Conservation (phyloP, 1,284 basidiomycete species). For the Papiliotrema flavescens region DNA sequence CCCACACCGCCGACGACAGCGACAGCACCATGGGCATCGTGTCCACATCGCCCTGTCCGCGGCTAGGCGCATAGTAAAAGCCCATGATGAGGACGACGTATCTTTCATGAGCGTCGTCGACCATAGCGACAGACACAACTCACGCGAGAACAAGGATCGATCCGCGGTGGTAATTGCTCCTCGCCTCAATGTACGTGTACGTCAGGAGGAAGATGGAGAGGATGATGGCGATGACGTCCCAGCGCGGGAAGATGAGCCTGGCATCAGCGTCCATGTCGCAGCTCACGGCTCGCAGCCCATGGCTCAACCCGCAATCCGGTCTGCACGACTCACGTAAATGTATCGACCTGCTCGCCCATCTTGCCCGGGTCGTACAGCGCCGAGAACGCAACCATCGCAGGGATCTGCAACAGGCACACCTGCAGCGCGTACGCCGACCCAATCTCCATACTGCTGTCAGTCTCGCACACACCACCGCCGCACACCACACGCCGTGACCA, state of each 20-base stretch:
- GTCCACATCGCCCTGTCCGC: slow-evolving; percentile 8
- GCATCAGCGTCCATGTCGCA: no score
- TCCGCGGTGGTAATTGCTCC: slow-evolving; percentile 93
- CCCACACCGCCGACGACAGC: not conserved
- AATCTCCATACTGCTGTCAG: slow-evolving; percentile 83
- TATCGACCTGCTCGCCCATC: slow-evolving; percentile 76
- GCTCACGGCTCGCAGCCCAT: no score
- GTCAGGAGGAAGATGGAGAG: slow-evolving; percentile 94
- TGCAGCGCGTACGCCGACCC: slow-evolving; percentile 98
- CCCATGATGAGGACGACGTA: slow-evolving; percentile 75
- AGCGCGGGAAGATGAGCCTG: slow-evolving; percentile 95
- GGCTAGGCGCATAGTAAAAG: slow-evolving; percentile 67
- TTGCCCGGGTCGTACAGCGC: slow-evolving; percentile 82
- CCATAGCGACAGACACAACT: not conserved
- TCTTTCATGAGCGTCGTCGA: slow-evolving; percentile 48
- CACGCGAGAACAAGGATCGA: slow-evolving; percentile 1
- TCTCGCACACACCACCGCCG: not conserved
- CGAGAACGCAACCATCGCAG: slow-evolving; percentile 97
- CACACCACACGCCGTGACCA: no score
- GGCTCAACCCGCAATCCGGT: no score
- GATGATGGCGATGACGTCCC: slow-evolving; percentile 96
- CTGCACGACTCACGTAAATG: slow-evolving; percentile 68
- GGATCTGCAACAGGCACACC: slow-evolving; percentile 95
- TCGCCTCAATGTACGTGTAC: slow-evolving; percentile 98
- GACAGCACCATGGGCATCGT: not conserved